Percentiles rank a stretch among this genome's conserved stretches.
These are phyloP conservation scores for Rhodotorula paludigena DNA, from an alignment of 768 basidiomycete genomes.

Conservation along the genomic window DNA sequence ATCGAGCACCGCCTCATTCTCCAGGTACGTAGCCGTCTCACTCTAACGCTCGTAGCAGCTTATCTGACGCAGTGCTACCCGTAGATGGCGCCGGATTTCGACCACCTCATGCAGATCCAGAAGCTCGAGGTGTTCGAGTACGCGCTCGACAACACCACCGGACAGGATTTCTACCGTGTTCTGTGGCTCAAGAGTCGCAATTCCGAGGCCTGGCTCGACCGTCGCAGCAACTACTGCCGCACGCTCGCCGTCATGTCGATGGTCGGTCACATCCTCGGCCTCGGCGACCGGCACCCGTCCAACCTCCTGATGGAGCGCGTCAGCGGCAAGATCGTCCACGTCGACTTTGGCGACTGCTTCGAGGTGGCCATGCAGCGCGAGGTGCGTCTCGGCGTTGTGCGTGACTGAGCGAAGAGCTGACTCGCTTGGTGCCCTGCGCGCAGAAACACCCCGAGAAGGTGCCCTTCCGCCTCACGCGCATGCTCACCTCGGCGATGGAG, in stretches of 20 bases:
- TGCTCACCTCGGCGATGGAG: slow-evolving; percentile 99
- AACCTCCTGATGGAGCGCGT: slow-evolving; percentile 86
- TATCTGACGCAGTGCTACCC: no score
- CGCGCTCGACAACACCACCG: slow-evolving; percentile 94
- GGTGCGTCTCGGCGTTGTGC: background rate
- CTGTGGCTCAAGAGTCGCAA: slow-evolving; percentile 92
- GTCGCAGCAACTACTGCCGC: slow-evolving; percentile 89
- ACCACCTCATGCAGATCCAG: slow-evolving; percentile 84
- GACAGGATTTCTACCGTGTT: slow-evolving; percentile 93
- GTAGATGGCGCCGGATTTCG: slow-evolving; percentile 99
- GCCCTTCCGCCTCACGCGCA: slow-evolving; percentile 93
- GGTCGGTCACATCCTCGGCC: slow-evolving; percentile 94
- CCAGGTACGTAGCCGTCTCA: slow-evolving; percentile 57
- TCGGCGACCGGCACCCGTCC: slow-evolving; percentile 96
- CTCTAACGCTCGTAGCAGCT: no score
- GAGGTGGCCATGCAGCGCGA: slow-evolving; percentile 44
- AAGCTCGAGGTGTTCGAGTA: slow-evolving; percentile 99
- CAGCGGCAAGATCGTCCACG: slow-evolving; percentile 92
- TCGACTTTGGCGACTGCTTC: slow-evolving; percentile 93
- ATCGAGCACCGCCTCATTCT: slow-evolving; percentile 99
- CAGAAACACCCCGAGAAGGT: slow-evolving; percentile 95
- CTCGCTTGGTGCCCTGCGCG: background rate
- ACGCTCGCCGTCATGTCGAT: slow-evolving; percentile 95
- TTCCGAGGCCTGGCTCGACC: slow-evolving; percentile 96
- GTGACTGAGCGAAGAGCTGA: background rate